Evolutionary conservation across 2,329 filamentous ascomycete genomes (phyloP).

Genomic region (Exophiala bonariae): DNA sequence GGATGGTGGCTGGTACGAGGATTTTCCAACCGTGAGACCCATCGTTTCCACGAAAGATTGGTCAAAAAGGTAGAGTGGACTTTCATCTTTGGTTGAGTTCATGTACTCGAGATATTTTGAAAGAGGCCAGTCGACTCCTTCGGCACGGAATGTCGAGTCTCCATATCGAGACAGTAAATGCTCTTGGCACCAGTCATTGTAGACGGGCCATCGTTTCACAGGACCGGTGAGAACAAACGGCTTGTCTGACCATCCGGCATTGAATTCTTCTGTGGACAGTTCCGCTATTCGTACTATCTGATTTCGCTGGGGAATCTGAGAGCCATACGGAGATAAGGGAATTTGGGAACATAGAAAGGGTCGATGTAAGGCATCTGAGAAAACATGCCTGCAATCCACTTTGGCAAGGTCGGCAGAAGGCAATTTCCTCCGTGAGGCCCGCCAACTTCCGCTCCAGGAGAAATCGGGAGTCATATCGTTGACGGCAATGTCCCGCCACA

Average conservation of each 20-base stretch:
- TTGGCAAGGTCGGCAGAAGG: constrained; percentile 52
- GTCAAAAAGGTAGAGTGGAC: constrained; percentile 90
- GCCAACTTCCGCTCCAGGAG: constrained; percentile 81
- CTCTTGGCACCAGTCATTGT: constrained; percentile 71
- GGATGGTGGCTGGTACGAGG: constrained; percentile 74
- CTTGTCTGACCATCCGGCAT: constrained; percentile 70
- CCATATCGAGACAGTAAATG: constrained; percentile 64
- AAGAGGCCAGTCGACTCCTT: constrained; percentile 90
- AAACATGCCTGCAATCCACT: constrained; percentile 75
- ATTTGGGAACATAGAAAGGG: constrained; percentile 88
- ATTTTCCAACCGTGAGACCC: constrained; percentile 58
- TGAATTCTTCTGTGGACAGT: constrained; percentile 72
- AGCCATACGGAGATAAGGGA: constrained; percentile 63
- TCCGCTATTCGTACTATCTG: constrained; percentile 69
- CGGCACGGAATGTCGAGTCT: constrained; percentile 74
- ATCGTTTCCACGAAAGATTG: constrained; percentile 85
- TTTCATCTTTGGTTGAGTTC: constrained; percentile 76
- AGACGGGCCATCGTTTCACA: constrained; percentile 79
- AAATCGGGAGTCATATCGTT: constrained; percentile 43
- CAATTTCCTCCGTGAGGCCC: constrained; percentile 70
- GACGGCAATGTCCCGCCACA: constrained; percentile 85
- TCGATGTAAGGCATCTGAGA: constrained; percentile 85
- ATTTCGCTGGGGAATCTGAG: constrained; percentile 71
- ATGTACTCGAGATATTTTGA: constrained; percentile 82
- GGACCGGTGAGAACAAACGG: constrained; percentile 86